Conservation (phyloP, 768 basidiomycete genomes). For the Fistulinella prunicolor region DNA sequence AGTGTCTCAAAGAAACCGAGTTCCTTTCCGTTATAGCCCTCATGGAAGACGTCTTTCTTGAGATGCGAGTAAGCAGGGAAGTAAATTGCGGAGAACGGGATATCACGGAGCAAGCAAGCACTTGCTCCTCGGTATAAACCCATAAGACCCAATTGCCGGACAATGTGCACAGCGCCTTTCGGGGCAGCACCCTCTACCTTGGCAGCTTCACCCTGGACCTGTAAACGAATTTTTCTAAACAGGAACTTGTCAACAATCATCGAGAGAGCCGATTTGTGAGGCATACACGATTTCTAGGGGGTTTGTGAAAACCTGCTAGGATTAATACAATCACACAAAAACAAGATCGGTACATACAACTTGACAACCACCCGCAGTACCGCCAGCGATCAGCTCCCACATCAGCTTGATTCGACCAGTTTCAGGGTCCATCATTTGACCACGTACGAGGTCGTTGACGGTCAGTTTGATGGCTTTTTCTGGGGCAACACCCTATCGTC, state of each 20-base stretch:
- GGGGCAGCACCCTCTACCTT: conserved; percentile 77
- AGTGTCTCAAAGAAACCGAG: conserved; percentile 90
- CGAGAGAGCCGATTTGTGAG: neutral
- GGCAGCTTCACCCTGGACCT: conserved; percentile 94
- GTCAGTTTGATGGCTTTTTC: conserved; percentile 99
- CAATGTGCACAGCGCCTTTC: conserved; percentile 88
- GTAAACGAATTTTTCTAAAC: conserved; percentile 84
- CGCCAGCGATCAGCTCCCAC: conserved; percentile 95
- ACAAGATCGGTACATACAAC: conserved; percentile 61
- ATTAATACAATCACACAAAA: conserved; percentile 13
- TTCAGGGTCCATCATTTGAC: conserved; percentile 85
- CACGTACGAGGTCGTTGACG: conserved; percentile 88
- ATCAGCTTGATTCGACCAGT: conserved; percentile 88
- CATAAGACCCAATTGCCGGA: conserved; percentile 87
- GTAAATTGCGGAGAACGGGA: conserved; percentile 95
- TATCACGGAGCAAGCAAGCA: conserved; percentile 92
- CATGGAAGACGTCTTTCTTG: conserved; percentile 92
- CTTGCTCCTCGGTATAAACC: conserved; percentile 92
- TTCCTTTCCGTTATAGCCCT: conserved; percentile 93
- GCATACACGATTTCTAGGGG: conserved; percentile 92
- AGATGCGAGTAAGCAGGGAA: conserved; percentile 86
- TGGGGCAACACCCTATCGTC: conserved; percentile 80
- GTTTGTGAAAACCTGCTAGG: conserved; percentile 85
- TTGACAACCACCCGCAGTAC: conserved; percentile 93
- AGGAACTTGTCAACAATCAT: neutral